Percentiles rank a stretch among this genome's conserved stretches.
These are phyloP conservation scores for Fusarium sp. DNA, from an alignment of 2,329 filamentous ascomycete genomes.

Conservation along the genomic window DNA sequence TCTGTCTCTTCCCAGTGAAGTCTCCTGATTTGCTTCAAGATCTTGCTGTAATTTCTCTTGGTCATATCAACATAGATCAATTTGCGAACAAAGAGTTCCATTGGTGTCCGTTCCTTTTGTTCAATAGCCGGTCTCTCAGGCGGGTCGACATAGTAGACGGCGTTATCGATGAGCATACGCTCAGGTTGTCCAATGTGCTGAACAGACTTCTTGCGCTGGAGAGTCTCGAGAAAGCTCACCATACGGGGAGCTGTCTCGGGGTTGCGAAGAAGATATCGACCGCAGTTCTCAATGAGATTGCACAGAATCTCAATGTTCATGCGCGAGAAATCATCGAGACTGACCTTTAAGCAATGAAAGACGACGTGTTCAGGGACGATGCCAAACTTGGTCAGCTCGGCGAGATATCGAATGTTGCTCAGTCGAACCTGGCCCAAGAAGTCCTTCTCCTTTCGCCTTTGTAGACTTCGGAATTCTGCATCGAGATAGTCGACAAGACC, in stretches of 20 bases:
- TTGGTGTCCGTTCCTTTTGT: slow-evolving; percentile 94
- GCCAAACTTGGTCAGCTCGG: slow-evolving; percentile 97
- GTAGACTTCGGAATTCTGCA: slow-evolving; percentile 95
- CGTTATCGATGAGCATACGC: slow-evolving; percentile 98
- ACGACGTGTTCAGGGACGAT: slow-evolving; percentile 98
- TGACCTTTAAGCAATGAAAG: slow-evolving; percentile 98
- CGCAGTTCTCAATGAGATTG: slow-evolving; percentile 95
- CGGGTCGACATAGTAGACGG: slow-evolving; percentile 97
- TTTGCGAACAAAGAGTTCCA: slow-evolving; percentile 93
- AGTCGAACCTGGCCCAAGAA: slow-evolving; percentile 94
- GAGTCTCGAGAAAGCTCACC: slow-evolving; percentile 91
- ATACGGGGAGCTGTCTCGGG: slow-evolving; percentile 94
- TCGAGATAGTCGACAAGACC: slow-evolving; percentile 92
- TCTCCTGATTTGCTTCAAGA: slow-evolving; percentile 92
- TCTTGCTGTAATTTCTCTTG: slow-evolving; percentile 92
- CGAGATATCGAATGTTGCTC: slow-evolving; percentile 96
- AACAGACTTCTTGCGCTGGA: slow-evolving; percentile 95
- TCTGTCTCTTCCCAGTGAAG: slow-evolving; percentile 98
- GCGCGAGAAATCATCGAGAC: slow-evolving; percentile 94
- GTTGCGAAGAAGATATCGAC: slow-evolving; percentile 91
- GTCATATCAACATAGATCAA: slow-evolving; percentile 94
- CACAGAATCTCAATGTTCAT: slow-evolving; percentile 99
- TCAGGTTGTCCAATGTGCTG: slow-evolving; percentile 96
- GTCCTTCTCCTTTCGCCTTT: slow-evolving; percentile 97
- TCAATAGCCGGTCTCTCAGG: slow-evolving; percentile 93